A percentile compares a stretch with the other conserved stretches of the same genome.
Evolutionary conservation across 106 monocot species (phyloP).

Genomic region (Dendrobium officinale): DNA sequence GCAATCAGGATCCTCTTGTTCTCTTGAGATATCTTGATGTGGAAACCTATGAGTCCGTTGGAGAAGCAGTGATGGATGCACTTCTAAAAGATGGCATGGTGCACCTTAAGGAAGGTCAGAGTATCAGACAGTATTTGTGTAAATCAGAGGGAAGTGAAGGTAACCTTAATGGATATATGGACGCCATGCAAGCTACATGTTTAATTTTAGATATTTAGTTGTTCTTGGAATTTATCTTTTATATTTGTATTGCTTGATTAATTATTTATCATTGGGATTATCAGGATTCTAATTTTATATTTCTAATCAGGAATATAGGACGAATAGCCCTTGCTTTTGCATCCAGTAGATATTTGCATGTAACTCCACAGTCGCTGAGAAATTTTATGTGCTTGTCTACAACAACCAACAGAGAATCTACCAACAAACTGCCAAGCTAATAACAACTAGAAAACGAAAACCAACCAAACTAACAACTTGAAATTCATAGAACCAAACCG

Average conservation of each 20-base stretch:
- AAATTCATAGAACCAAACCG: too few species aligned
- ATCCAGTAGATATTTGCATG: background rate
- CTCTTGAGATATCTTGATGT: constrained; percentile 84
- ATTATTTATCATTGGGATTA: background rate
- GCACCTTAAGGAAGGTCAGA: constrained; percentile 36
- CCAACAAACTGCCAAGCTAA: too few species aligned
- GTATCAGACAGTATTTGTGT: constrained; percentile 51
- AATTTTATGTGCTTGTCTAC: background rate
- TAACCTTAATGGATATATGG: constrained; percentile 3
- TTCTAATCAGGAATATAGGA: background rate
- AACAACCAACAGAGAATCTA: too few species aligned
- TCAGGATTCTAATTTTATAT: background rate
- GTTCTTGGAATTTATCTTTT: background rate
- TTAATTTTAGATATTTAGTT: background rate
- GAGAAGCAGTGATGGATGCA: constrained; percentile 68
- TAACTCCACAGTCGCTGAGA: background rate
- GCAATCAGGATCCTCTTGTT: constrained; percentile 51
- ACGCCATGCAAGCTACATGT: background rate
- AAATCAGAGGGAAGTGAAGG: constrained; percentile 36
- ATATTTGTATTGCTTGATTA: background rate
- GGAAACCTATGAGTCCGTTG: constrained; percentile 91
- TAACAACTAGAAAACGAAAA: too few species aligned
- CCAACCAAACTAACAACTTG: too few species aligned
- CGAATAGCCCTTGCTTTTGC: background rate
- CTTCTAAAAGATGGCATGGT: constrained; percentile 60